Base-by-base conservation (phyloP, 148 eudicot species). In the Fagopyrum esculentum region DNA sequence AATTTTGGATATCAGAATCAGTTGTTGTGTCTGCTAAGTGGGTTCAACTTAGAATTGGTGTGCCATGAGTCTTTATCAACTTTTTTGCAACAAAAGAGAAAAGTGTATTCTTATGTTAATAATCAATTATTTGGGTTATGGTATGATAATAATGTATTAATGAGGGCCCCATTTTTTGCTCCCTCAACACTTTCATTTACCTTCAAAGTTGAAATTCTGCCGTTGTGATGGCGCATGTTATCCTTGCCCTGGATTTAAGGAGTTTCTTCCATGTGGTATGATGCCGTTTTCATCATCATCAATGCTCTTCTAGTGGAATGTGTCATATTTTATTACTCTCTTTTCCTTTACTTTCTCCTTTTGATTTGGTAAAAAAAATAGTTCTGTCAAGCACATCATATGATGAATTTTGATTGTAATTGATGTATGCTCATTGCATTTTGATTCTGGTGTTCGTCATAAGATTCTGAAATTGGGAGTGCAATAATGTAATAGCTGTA, bases 171-270 rank as follows among this genome's bases (percentile, higher is more conserved):
- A 66, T 43, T 40, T 9, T 12, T 29, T 66, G 46, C 71, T 35
- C 43, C 4, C 12, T 66, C 68, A 61, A 60, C 17, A 52, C 56
- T 15, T 12, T 52, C 17, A 4, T 35, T n/a, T 7, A 15, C 68
- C 68, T 60, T 61, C 68, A 61, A 29, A 55, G 22, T 19, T 17
- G 4, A 63, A 13, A 1, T 19, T 46, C 46, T 66, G 71, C 7
- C 15, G 16, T 59, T 66, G 40, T 66, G 71, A 66, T 66, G 71
- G 71, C 56, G 83, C 84, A 82, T 73, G 80, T 84, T 86, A 81
- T 80, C 83, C 83, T 76, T 52, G 77, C 64, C 73, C 55, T 71
- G 74, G 74, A 17, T 71, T 71, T 35, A 46, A 45, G 74, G 71
- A 17, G 47, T 45, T 66, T 40, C 74, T 71, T 22, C 54, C 74